phyloP scores from a whole-genome alignment of 116 monocot genomes.

The Trichopus zeylanicus region DNA sequence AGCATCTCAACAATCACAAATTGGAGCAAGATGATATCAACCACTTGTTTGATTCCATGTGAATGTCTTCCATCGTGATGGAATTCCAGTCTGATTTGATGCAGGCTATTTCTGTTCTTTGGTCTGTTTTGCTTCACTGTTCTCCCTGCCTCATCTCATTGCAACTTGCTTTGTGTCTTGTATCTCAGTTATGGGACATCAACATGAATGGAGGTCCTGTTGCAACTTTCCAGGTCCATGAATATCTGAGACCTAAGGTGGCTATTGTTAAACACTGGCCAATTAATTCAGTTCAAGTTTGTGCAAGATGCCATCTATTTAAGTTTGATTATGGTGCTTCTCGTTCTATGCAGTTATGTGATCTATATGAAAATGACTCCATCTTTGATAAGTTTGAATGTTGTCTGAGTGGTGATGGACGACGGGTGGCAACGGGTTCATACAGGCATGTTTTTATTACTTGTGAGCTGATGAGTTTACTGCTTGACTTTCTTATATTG shows the following conservation, averaged over 20 bases:
- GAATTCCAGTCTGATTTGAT: too few species aligned
- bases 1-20: too few species aligned
- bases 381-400: conserved; percentile 97
- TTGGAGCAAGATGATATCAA: too few species aligned
- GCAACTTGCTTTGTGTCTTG: background rate
- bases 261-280: background rate
- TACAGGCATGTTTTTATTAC: conserved; percentile 38
- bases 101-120: too few species aligned
- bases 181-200: conserved; percentile 76
- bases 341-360: conserved; percentile 55
- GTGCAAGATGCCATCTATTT: background rate
- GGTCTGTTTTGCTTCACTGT: background rate
- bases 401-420: conserved; percentile 82
- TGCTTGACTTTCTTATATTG: background rate
- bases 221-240: conserved; percentile 86
- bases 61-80: too few species aligned
- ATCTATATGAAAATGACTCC: conserved; percentile 89
- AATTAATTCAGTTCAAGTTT: background rate
- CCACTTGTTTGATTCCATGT: too few species aligned
- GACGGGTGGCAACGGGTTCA: conserved; percentile 73
- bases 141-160: background rate
- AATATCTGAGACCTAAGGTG: conserved; percentile 86
- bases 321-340: background rate
- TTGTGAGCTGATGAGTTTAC: background rate
- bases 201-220: conserved; percentile 91